Evolutionary conservation across 805 yeast species (phyloP).

Genomic region (Torulaspora quercuum): DNA sequence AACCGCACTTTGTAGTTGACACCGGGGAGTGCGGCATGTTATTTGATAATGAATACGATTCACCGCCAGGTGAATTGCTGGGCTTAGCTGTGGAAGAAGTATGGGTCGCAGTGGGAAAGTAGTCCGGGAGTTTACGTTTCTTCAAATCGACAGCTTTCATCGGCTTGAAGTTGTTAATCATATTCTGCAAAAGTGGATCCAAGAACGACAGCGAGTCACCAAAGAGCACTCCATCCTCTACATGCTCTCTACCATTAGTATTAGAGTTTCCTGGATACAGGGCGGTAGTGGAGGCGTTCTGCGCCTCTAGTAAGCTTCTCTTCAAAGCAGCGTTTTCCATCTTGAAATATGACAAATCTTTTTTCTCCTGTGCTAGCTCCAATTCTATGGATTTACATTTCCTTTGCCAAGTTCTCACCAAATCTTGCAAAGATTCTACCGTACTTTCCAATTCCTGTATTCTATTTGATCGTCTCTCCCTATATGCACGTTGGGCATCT

Average conservation of each 20-base stretch:
- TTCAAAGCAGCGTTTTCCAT: constrained; percentile 13
- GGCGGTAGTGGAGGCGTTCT: not conserved
- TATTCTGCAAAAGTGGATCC: constrained; percentile 32
- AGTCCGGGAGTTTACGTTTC: constrained; percentile 7
- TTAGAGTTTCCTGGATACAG: not conserved
- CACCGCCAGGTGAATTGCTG: not conserved
- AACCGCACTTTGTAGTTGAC: constrained; percentile 58
- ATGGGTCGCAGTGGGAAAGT: not conserved
- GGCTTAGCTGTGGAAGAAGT: not conserved
- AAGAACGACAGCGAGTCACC: constrained; percentile 46
- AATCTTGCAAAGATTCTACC: constrained; percentile 36
- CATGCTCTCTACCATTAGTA: not conserved
- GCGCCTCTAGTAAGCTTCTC: constrained; percentile 5
- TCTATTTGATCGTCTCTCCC: constrained; percentile 81
- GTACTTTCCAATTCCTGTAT: constrained; percentile 69
- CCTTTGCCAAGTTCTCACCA: constrained; percentile 65
- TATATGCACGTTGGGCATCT: constrained; percentile 89
- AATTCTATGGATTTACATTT: constrained; percentile 29
- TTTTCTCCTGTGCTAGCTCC: constrained; percentile 11
- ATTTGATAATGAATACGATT: constrained; percentile 2
- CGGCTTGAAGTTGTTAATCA: constrained; percentile 50
- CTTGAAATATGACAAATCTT: not conserved
- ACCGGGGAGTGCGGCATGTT: not conserved
- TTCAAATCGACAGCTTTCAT: constrained; percentile 53
- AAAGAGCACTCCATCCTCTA: not conserved